These are phyloP conservation scores for Trichoderma erinaceum DNA, from an alignment of 495 filamentous ascomycete species.

Conservation along the genomic window DNA sequence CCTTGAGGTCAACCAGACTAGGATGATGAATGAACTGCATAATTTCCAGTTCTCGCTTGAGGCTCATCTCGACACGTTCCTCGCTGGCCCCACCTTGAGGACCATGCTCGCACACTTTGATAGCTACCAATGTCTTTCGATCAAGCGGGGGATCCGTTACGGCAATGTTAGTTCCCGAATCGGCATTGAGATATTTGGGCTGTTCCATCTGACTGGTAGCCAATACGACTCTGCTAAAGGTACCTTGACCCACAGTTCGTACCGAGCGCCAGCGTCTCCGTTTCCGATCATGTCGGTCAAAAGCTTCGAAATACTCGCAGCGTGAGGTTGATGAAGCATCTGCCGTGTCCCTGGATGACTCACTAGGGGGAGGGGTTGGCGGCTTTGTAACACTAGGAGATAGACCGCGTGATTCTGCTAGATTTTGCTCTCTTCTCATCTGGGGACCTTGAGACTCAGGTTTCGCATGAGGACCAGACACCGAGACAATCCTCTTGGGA, in stretches of 20 bases:
- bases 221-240: slow-evolving; percentile 89
- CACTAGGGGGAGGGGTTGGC: slow-evolving; percentile 67
- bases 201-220: slow-evolving; percentile 55
- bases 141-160: slow-evolving; percentile 23
- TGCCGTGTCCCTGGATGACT: slow-evolving; percentile 41
- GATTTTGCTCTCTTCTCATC: slow-evolving; percentile 73
- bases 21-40: slow-evolving; percentile 82
- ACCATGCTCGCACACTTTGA: slow-evolving; percentile 93
- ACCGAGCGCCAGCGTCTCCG: slow-evolving; percentile 67
- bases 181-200: slow-evolving; percentile 39
- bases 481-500: slow-evolving; percentile 64
- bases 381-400: slow-evolving; percentile 52
- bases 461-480: slow-evolving; percentile 53
- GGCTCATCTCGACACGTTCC: slow-evolving; percentile 80
- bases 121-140: slow-evolving; percentile 67
- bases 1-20: slow-evolving; percentile 81
- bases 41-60: slow-evolving; percentile 92
- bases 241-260: slow-evolving; percentile 79
- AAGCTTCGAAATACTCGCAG: slow-evolving; percentile 58
- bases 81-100: slow-evolving; percentile 84
- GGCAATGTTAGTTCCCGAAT: slow-evolving; percentile 17
- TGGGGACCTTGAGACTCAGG: slow-evolving; percentile 36
- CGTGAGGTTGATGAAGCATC: slow-evolving; percentile 29
- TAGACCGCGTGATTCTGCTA: slow-evolving; percentile 71
- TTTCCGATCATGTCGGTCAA: slow-evolving; percentile 48